phyloP scores from a whole-genome alignment of 208 protist species.

The Polymyxa betae region DNA sequence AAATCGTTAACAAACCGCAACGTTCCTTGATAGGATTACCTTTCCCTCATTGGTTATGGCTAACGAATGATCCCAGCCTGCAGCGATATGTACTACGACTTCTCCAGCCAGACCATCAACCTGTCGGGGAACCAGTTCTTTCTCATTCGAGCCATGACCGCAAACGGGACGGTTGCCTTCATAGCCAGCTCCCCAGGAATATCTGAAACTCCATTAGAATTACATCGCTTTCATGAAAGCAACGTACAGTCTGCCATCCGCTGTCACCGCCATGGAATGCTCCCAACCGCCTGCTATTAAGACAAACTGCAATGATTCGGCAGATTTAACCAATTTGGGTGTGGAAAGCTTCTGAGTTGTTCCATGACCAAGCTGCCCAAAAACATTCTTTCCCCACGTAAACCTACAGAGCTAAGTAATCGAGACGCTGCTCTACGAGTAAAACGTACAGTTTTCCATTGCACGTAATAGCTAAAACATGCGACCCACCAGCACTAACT shows the following conservation, averaged over 20 bases:
- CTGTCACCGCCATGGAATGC: conserved; percentile 43
- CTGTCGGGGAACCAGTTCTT: conserved; percentile 43
- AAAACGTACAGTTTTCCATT: background rate
- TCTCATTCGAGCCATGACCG: conserved; percentile 24
- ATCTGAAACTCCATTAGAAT: background rate
- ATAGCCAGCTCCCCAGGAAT: conserved; percentile 39
- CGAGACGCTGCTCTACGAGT: background rate
- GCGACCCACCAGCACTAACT: background rate
- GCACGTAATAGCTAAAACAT: conserved; percentile 36
- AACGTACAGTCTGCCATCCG: conserved; percentile 1
- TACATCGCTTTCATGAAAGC: background rate
- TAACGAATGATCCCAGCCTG: conserved; percentile 43
- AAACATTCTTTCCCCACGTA: conserved; percentile 45
- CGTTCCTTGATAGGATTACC: background rate
- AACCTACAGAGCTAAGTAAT: background rate
- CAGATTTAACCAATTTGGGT: conserved; percentile 18
- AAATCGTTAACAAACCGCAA: background rate
- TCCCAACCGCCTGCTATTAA: conserved; percentile 40
- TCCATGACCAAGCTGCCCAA: conserved; percentile 31
- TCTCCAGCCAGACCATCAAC: conserved; percentile 8
- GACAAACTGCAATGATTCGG: conserved; percentile 4
- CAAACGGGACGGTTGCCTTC: conserved; percentile 47
- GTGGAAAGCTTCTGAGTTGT: conserved; percentile 1
- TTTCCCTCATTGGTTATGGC: conserved; percentile 38
- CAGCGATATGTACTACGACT: conserved; percentile 12